Evolutionary conservation across 2,329 filamentous ascomycete species (phyloP).

Genomic region (Nannizziopsis arthrosporioides): DNA sequence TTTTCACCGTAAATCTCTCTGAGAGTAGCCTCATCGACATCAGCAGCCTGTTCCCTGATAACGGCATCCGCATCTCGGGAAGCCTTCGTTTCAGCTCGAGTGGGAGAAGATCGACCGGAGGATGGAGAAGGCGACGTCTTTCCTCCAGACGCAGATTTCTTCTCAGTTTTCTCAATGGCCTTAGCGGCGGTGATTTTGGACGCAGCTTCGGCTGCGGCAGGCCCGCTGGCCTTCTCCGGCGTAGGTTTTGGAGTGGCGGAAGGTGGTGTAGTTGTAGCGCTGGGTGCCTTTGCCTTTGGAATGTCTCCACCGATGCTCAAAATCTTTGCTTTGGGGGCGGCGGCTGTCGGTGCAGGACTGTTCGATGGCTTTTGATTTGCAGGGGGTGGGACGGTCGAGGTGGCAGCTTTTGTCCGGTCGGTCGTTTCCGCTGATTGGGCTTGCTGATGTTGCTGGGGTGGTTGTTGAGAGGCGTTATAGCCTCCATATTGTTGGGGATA

Average conservation of each 20-base stretch:
- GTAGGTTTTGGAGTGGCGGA: slow-evolving; percentile 42
- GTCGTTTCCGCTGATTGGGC: slow-evolving; percentile 10
- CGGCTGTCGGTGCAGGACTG: slow-evolving; percentile 24
- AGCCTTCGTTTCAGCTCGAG: slow-evolving; percentile 45
- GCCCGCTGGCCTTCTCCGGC: slow-evolving; percentile 35
- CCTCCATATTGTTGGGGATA: slow-evolving; percentile 35
- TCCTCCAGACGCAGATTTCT: slow-evolving; percentile 51
- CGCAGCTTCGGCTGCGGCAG: slow-evolving; percentile 50
- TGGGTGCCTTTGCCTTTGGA: slow-evolving; percentile 62
- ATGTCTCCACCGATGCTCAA: slow-evolving; percentile 48
- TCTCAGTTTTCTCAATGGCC: slow-evolving; percentile 82
- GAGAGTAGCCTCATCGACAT: slow-evolving; percentile 71
- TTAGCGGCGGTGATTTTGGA: slow-evolving; percentile 78
- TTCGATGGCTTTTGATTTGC: slow-evolving; percentile 41
- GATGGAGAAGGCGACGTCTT: slow-evolving; percentile 70
- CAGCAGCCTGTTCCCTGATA: slow-evolving; percentile 65
- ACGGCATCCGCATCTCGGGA: slow-evolving; percentile 69
- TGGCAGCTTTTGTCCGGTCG: slow-evolving; percentile 11
- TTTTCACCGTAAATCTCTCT: slow-evolving; percentile 90
- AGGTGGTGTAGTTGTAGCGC: slow-evolving; percentile 43
- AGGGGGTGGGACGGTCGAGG: slow-evolving; percentile 30
- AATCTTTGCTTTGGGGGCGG: slow-evolving; percentile 47
- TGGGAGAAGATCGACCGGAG: slow-evolving; percentile 71
- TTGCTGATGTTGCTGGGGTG: slow-evolving; percentile 30
- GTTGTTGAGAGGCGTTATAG: slow-evolving; percentile 30